Percentiles rank a stretch among this genome's conserved stretches.
phyloP scores from a whole-genome alignment of 768 basidiomycete species.

The Lepiota subincarnata region DNA sequence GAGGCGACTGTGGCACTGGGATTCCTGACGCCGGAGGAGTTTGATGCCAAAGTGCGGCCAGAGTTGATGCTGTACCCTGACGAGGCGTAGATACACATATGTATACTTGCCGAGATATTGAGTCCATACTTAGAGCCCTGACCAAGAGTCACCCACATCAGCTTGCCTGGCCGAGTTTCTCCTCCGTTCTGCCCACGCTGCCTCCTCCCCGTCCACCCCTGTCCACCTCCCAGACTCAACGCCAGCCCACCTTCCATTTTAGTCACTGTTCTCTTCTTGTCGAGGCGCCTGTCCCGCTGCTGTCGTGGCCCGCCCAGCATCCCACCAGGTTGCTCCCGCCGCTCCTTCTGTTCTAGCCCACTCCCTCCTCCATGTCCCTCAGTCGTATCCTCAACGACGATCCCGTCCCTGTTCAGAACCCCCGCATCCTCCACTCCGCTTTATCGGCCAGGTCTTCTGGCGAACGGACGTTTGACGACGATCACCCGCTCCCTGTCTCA shows the following conservation, averaged over 20 bases:
- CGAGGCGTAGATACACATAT: conserved; percentile 23
- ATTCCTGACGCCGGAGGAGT: conserved; percentile 84
- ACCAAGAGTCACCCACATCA: conserved; percentile 5
- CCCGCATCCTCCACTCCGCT: conserved; percentile 28
- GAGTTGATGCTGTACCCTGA: conserved; percentile 85
- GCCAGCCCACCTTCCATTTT: conserved; percentile 13
- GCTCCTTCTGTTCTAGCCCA: conserved; percentile 12
- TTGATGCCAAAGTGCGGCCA: conserved; percentile 89
- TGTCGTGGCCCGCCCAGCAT: conserved; percentile 23
- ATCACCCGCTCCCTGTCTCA: conserved; percentile 8
- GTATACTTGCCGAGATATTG: conserved; percentile 14
- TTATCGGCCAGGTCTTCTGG: conserved; percentile 20
- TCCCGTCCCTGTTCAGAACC: conserved; percentile 31
- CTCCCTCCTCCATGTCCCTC: conserved; percentile 55
- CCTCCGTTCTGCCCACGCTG: conserved; percentile 2
- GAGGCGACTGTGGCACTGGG: conserved; percentile 89
- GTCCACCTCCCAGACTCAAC: conserved; percentile 7
- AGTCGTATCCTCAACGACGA: conserved; percentile 79
- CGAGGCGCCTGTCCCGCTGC: conserved; percentile 18
- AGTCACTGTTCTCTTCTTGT: conserved; percentile 8
- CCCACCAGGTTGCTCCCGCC: conserved; percentile 30
- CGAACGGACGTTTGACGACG: conserved; percentile 18
- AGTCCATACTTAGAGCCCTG: background rate
- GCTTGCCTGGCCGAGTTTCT: background rate
- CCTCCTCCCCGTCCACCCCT: background rate